Percentiles rank a stretch among this genome's conserved stretches.
Conservation (phyloP, 306 rosid genomes). For the Nissolia schottii region DNA sequence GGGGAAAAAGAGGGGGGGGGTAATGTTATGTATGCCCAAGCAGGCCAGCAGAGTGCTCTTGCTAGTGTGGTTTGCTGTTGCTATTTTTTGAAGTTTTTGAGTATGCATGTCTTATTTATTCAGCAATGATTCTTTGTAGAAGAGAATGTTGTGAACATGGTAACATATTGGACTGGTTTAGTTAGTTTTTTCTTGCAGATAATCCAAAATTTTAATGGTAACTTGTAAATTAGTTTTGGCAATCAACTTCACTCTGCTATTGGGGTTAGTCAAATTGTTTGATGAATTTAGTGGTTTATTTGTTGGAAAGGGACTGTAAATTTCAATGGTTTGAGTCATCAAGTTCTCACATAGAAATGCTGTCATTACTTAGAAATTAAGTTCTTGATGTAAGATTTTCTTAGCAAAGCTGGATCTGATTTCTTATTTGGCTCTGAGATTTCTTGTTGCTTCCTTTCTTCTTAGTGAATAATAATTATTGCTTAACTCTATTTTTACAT, state of each 20-base stretch:
- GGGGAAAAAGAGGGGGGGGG: too few relatives aligned
- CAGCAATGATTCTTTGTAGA: neutral
- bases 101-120: conserved; percentile 2
- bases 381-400: neutral
- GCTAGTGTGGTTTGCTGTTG: conserved; percentile 19
- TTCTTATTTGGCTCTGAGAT: neutral
- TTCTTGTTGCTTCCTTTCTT: neutral
- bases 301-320: neutral
- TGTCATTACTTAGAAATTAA: neutral
- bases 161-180: neutral
- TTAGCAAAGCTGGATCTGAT: neutral
- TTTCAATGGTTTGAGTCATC: neutral
- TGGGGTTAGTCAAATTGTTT: neutral
- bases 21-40: neutral
- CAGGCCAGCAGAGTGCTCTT: neutral
- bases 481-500: neutral
- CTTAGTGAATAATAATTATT: neutral
- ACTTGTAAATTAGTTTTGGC: neutral
- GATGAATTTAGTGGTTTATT: neutral
- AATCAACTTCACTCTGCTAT: neutral
- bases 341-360: neutral
- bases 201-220: neutral
- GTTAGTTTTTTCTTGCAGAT: neutral
- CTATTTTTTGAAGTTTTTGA: conserved; percentile 24
- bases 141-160: neutral